A percentile compares a stretch with the other conserved stretches of the same genome.
Conservation (phyloP, 2,329 filamentous ascomycete genomes). For the Helotiales sp. region DNA sequence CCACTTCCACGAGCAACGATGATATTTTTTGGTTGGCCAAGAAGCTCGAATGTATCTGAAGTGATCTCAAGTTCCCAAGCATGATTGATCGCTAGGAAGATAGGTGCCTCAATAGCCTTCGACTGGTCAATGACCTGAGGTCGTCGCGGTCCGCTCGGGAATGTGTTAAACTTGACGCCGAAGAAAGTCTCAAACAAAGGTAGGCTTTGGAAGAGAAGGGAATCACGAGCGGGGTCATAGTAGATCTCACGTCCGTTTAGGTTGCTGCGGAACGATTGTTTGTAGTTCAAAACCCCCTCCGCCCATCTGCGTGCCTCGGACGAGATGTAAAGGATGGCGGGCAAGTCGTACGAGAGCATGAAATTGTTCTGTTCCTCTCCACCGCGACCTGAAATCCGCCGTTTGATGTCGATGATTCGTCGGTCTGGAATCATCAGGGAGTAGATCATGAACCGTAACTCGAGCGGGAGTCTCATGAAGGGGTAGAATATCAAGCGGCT, state of each 20-base stretch:
- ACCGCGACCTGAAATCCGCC: neutral
- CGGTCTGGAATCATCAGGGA: slow-evolving; percentile 5
- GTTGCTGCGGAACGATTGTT: neutral
- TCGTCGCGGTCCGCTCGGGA: neutral
- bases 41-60: neutral
- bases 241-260: neutral
- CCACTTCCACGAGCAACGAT: neutral
- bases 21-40: slow-evolving; percentile 1
- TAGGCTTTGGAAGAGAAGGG: neutral
- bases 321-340: neutral
- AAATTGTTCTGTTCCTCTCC: neutral
- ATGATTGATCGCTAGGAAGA: neutral
- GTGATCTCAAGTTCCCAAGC: neutral
- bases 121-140: neutral
- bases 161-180: neutral
- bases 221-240: neutral
- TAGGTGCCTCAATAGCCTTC: neutral
- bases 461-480: neutral
- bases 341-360: neutral
- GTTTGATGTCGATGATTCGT: neutral
- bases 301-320: neutral
- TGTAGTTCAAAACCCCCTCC: neutral
- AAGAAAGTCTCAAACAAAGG: neutral
- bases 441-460: slow-evolving; percentile 2
- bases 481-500: neutral